phyloP scores from a whole-genome alignment of 805 yeast species.

The Yarrowia keelungensis region DNA sequence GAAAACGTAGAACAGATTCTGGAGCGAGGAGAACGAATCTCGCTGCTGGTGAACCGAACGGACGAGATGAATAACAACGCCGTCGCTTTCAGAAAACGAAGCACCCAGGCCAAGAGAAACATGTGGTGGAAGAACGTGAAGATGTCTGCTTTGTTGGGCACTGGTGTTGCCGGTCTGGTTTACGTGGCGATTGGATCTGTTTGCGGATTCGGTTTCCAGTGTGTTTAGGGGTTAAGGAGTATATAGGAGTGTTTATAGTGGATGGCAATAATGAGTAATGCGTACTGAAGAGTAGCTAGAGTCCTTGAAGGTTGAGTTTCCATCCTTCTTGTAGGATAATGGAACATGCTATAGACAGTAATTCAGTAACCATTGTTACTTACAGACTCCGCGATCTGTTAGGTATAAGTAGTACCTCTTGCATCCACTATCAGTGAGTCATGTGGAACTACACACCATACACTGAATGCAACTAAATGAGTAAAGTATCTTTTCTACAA shows the following conservation, averaged over 20 bases:
- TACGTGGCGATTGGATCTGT: slow-evolving; percentile 12
- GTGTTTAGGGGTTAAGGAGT: background rate
- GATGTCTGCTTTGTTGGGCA: slow-evolving; percentile 39
- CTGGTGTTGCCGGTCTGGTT: slow-evolving; percentile 15
- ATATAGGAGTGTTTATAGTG: background rate
- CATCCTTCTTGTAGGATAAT: no score
- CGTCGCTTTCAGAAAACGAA: slow-evolving; percentile 70
- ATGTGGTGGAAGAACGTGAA: slow-evolving; percentile 69
- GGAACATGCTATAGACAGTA: no score
- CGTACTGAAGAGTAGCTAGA: no score
- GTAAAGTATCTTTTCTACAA: no score
- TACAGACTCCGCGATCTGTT: no score
- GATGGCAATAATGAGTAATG: no score
- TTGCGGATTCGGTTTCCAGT: slow-evolving; percentile 37
- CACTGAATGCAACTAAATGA: no score
- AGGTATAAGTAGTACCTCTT: no score
- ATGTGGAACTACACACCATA: no score
- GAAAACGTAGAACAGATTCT: slow-evolving; percentile 75
- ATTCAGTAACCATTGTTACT: no score
- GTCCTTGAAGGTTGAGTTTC: no score
- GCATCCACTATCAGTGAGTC: no score
- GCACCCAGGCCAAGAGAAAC: slow-evolving; percentile 65
- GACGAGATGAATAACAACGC: slow-evolving; percentile 72
- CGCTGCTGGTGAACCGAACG: slow-evolving; percentile 77
- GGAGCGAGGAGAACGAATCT: slow-evolving; percentile 79